These are phyloP conservation scores for Anaeramoeba flamelloides DNA, from an alignment of 78 protist species.

Conservation along the genomic window DNA sequence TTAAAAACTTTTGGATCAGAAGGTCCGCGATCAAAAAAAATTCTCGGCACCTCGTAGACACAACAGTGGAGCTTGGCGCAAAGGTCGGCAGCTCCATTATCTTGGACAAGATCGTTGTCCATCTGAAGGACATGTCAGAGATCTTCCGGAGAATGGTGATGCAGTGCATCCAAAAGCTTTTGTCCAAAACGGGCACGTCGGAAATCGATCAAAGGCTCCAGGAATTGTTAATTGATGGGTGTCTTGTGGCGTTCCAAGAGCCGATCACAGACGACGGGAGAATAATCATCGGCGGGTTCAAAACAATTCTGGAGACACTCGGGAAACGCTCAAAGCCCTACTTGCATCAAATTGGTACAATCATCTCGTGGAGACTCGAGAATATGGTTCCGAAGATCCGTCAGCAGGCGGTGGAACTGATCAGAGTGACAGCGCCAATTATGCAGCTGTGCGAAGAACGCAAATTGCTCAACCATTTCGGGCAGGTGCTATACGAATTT, in stretches of 20 bases:
- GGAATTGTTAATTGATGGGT: constrained; percentile 76
- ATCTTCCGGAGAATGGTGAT: constrained; percentile 76
- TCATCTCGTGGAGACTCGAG: constrained; percentile 77
- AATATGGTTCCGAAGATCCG: constrained; percentile 60
- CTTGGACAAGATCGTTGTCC: constrained; percentile 56
- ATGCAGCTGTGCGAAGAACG: constrained; percentile 73
- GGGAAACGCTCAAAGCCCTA: constrained; percentile 71
- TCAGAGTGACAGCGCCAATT: constrained; percentile 72
- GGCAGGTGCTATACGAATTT: constrained; percentile 73
- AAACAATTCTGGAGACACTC: constrained; percentile 64
- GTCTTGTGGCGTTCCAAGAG: constrained; percentile 74
- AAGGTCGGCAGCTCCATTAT: constrained; percentile 78
- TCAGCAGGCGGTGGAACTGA: constrained; percentile 85
- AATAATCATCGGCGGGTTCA: constrained; percentile 70
- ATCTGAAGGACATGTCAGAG: constrained; percentile 80
- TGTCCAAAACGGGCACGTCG: constrained; percentile 58
- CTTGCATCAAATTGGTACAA: constrained; percentile 70
- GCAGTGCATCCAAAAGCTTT: constrained; percentile 63
- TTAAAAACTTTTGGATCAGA: constrained; percentile 76
- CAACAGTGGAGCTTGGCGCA: constrained; percentile 84
- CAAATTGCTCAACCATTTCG: constrained; percentile 22
- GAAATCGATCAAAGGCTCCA: constrained; percentile 72
- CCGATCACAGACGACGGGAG: constrained; percentile 53
- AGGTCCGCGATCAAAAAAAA: constrained; percentile 70
- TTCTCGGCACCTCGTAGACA: constrained; percentile 70